These are phyloP conservation scores for Xylaria palmicola DNA, from an alignment of 495 filamentous ascomycete species.

Conservation along the genomic window DNA sequence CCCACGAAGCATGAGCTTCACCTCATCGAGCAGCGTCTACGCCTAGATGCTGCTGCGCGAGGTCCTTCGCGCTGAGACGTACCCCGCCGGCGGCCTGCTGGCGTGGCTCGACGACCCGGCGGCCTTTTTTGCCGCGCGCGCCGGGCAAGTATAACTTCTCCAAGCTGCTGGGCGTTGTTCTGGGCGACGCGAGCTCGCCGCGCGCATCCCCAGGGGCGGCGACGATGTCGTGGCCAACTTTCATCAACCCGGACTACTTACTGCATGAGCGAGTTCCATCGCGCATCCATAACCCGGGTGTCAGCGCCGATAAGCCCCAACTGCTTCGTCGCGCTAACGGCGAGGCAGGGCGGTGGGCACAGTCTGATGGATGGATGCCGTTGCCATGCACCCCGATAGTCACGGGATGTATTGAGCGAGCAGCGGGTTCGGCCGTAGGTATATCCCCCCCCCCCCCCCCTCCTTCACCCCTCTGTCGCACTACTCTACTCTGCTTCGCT, in stretches of 20 bases:
- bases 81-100: slow-evolving; percentile 33
- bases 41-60: slow-evolving; percentile 28
- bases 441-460: neutral
- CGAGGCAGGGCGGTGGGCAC: slow-evolving; percentile 16
- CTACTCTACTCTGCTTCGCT: no score
- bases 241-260: slow-evolving; percentile 51
- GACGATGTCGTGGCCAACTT: slow-evolving; percentile 51
- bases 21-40: slow-evolving; percentile 38
- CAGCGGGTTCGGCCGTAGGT: slow-evolving; percentile 26
- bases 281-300: slow-evolving; percentile 33
- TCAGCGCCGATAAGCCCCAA: neutral
- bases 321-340: slow-evolving; percentile 15
- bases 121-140: slow-evolving; percentile 32
- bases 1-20: slow-evolving; percentile 45
- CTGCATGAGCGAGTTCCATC: slow-evolving; percentile 43
- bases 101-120: slow-evolving; percentile 43
- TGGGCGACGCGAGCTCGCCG: slow-evolving; percentile 46
- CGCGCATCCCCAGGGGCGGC: slow-evolving; percentile 20
- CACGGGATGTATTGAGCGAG: slow-evolving; percentile 22
- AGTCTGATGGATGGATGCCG: slow-evolving; percentile 24
- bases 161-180: slow-evolving; percentile 52
- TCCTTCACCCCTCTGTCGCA: no score
- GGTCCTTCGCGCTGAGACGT: slow-evolving; percentile 32
- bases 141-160: slow-evolving; percentile 41
- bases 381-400: slow-evolving; percentile 17